Evolutionary conservation across 495 filamentous ascomycete species (phyloP).

Genomic region (Talaromyces wortmannii): DNA sequence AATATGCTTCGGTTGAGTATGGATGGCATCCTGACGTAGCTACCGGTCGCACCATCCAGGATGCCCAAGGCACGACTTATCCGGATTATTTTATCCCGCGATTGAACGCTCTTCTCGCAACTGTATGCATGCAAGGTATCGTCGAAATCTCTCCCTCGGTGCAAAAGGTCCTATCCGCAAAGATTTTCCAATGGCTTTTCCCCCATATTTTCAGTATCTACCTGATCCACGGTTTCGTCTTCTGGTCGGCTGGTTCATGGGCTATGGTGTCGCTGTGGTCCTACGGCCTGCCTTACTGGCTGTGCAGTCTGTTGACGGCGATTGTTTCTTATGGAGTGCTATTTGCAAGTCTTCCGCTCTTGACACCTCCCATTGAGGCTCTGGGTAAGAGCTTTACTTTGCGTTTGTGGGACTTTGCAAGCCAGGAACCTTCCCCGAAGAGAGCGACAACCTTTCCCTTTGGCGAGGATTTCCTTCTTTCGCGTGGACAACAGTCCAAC

Average conservation of each 20-base stretch:
- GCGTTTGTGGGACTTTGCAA: slow-evolving; percentile 5
- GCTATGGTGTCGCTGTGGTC: slow-evolving; percentile 4
- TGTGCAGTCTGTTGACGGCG: slow-evolving; percentile 1
- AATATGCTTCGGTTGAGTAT: slow-evolving; percentile 21
- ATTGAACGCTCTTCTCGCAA: slow-evolving; percentile 28
- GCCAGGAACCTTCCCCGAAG: background rate
- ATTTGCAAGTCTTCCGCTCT: slow-evolving; percentile 1
- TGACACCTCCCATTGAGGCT: slow-evolving; percentile 6
- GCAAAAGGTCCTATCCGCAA: slow-evolving; percentile 22
- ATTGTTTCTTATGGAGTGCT: slow-evolving; percentile 1
- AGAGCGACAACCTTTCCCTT: slow-evolving; percentile 5
- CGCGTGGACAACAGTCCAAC: background rate
- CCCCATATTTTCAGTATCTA: slow-evolving; percentile 40
- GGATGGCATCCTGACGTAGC: slow-evolving; percentile 26
- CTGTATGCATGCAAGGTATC: slow-evolving; percentile 22
- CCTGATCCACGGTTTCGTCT: slow-evolving; percentile 32
- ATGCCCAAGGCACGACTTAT: slow-evolving; percentile 17
- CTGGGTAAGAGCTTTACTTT: slow-evolving; percentile 3
- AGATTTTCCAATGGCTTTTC: slow-evolving; percentile 25
- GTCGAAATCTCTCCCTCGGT: slow-evolving; percentile 25
- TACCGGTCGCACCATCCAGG: slow-evolving; percentile 18
- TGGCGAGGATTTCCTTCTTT: background rate
- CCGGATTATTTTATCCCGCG: slow-evolving; percentile 30
- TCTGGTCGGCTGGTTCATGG: slow-evolving; percentile 18
- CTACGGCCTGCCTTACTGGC: slow-evolving; percentile 5